A percentile compares a stretch with the other conserved stretches of the same genome.
phyloP scores from a whole-genome alignment of 352 stramenopile species.

The Pythium coloratum region DNA sequence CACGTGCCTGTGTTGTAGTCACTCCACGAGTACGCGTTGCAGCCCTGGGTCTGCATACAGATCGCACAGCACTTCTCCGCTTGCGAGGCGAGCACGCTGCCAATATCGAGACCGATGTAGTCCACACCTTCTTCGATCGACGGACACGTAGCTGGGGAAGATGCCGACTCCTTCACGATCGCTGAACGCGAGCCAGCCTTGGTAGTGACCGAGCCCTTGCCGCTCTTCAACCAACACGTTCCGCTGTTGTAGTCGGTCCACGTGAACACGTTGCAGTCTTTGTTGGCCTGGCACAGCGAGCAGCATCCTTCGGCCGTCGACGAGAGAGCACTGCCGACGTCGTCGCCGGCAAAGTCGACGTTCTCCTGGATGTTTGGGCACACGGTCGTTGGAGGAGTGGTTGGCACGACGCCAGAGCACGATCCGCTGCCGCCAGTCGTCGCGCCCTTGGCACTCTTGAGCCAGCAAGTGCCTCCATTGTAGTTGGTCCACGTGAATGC shows the following conservation, averaged over 20 bases:
- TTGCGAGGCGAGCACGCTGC: neutral
- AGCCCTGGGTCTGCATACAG: constrained; percentile 31
- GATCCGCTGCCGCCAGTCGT: neutral
- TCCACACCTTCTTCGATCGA: constrained; percentile 18
- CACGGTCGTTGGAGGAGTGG: neutral
- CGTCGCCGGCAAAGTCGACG: constrained; percentile 32
- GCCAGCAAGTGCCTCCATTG: constrained; percentile 16
- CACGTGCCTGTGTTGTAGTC: constrained; percentile 36
- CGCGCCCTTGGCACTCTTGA: constrained; percentile 43
- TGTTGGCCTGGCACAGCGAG: constrained; percentile 24
- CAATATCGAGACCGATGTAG: constrained; percentile 31
- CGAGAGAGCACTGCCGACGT: constrained; percentile 17
- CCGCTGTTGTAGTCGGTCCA: neutral
- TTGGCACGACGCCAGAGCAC: neutral
- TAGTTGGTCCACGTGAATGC: constrained; percentile 52
- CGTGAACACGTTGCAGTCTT: constrained; percentile 15
- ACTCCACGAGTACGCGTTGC: constrained; percentile 54
- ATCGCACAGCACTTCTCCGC: constrained; percentile 31
- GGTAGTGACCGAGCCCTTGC: constrained; percentile 16
- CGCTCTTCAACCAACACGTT: constrained; percentile 1
- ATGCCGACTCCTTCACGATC: neutral
- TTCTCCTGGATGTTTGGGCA: constrained; percentile 29
- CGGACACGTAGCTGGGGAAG: neutral
- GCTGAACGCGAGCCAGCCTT: constrained; percentile 1
- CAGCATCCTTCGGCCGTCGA: constrained; percentile 26